Percentiles rank a stretch among this genome's conserved stretches.
These are phyloP conservation scores for Penicillium lividum DNA, from an alignment of 495 filamentous ascomycete species.

Conservation along the genomic window DNA sequence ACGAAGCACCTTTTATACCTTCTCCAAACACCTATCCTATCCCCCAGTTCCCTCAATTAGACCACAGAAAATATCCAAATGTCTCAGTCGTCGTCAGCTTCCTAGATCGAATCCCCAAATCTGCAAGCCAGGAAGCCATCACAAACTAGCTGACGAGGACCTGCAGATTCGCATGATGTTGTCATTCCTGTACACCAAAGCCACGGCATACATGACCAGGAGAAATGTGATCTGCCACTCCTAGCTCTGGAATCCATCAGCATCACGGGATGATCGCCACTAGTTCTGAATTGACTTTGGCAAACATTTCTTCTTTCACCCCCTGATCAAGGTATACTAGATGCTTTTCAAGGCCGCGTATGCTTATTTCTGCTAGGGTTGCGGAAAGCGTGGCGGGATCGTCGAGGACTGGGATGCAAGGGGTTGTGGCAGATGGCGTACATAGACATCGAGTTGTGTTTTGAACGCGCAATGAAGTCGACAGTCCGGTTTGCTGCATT, in stretches of 20 bases:
- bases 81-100: slow-evolving; percentile 7
- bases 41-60: not conserved
- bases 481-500: not conserved
- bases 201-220: slow-evolving; percentile 5
- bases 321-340: not conserved
- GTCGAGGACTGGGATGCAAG: not conserved
- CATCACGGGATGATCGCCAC: not conserved
- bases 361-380: not conserved
- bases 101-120: not conserved
- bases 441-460: not conserved
- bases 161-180: not conserved
- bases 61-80: not conserved
- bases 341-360: not conserved
- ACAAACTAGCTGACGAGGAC: not conserved
- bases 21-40: not conserved
- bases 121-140: slow-evolving; percentile 5
- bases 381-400: not conserved
- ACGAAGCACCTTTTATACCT: slow-evolving; percentile 2
- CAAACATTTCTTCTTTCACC: not conserved
- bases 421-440: not conserved
- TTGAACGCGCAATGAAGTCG: not conserved
- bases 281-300: not conserved
- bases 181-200: slow-evolving; percentile 1
- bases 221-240: not conserved
- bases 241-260: not conserved